Evolutionary conservation across 2,329 filamentous ascomycete species (phyloP).

Genomic region (Kalmusia sp.): DNA sequence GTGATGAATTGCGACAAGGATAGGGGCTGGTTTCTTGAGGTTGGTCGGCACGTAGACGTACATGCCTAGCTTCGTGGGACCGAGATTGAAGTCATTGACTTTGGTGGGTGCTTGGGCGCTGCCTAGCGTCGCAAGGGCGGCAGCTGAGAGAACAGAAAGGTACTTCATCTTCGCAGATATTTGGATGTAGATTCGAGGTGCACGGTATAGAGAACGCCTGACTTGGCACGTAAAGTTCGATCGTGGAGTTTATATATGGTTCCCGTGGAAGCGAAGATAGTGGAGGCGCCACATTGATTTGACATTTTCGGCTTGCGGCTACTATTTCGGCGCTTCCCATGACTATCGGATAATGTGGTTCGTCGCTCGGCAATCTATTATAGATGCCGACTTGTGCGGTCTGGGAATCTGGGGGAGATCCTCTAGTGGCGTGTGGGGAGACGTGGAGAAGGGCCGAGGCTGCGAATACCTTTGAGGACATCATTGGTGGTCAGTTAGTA

Average conservation of each 20-base stretch:
- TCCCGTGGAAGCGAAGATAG: neutral
- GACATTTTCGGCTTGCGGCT: neutral
- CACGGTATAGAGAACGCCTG: neutral
- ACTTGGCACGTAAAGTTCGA: neutral
- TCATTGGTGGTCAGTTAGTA: neutral
- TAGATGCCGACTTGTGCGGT: neutral
- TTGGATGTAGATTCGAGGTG: neutral
- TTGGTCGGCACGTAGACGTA: slow-evolving; percentile 57
- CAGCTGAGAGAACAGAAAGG: slow-evolving; percentile 3
- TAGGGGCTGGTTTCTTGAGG: slow-evolving; percentile 50
- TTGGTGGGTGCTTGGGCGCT: slow-evolving; percentile 30
- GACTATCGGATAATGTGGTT: slow-evolving; percentile 8
- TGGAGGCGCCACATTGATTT: neutral
- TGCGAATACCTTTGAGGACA: neutral
- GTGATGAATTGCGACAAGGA: slow-evolving; percentile 27
- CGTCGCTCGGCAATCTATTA: slow-evolving; percentile 10
- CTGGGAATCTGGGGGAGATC: slow-evolving; percentile 4
- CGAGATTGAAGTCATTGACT: slow-evolving; percentile 51
- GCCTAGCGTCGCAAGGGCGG: slow-evolving; percentile 11
- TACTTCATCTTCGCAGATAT: slow-evolving; percentile 1
- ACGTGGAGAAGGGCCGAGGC: neutral
- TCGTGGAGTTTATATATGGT: neutral
- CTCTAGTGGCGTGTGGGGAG: slow-evolving; percentile 4
- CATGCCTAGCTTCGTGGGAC: slow-evolving; percentile 58
- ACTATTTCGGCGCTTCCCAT: neutral